Evolutionary conservation across 495 filamentous ascomycete genomes (phyloP), one percentile per base, ranked within the genome.

Genomic region (Trypethelium eluteriae): DNA sequence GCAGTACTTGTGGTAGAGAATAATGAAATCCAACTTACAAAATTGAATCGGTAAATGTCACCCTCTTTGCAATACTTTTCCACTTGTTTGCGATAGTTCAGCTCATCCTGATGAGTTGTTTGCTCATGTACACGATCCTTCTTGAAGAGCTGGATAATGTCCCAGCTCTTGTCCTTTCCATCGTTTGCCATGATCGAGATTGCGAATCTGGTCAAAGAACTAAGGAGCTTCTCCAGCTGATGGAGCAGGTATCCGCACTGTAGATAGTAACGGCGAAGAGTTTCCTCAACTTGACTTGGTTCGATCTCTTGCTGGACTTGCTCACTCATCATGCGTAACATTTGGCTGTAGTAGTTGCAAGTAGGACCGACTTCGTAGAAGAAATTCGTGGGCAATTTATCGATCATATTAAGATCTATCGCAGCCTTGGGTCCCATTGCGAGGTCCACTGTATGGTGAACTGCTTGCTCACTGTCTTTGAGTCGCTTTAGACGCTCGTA

Each of bases 181-280:
- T 99, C 95, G 7, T 82, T 84, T 50, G 84, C 87, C 68, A 91
- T 86, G 70, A 96, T 91, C 2, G 79, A 81, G 1, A 89, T 80
- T 49, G 86, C 90, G 64, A 90, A 89, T 62, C 91, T 88, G 49
- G 87, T 83, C 62, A 96, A 86, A 1, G 86, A 84, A 67, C 83
- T 82, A 64, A 96, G 83, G 61, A 97, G 85, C 72, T 93, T 91
- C 69, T 92, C 89, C 69, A 97, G 85, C 50, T 89, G 89, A 77
- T 97, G 97, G 18, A 99, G 76, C 67, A 89, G 88, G 85, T 92
- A 98, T 25, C 95, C 95, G 70, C 84, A 86, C 75, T 86, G 85
- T 64, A 98, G 81, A 75, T 96, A 98, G 73, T 88, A 95, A 66
- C 88, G 89, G 5, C 95, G 88, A 25, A 99, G 82, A 4, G 88